Base-by-base conservation (phyloP, 2,329 filamentous ascomycete species). In the Stachybotrys chartarum region DNA sequence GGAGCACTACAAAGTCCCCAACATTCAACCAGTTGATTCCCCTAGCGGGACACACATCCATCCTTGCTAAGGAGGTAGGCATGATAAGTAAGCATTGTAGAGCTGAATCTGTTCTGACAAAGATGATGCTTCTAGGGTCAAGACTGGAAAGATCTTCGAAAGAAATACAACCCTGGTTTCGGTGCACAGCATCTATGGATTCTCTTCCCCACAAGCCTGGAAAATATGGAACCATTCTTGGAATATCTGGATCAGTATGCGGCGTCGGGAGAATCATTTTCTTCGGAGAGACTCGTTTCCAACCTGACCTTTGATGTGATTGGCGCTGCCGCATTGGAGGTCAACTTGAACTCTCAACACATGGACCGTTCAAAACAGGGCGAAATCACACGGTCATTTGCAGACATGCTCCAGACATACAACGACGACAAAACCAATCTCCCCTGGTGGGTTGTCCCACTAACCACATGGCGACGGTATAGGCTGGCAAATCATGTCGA, bases 231-330 rank as follows among this genome's bases (percentile, higher is more conserved):
- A 61, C 72, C 11, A 66, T 46, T 53, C 18, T n/a, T 52, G 35
- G 31, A 46, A 1, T 32, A 53, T 7, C 51, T 53, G 17, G 51
- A 72, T 50, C 35, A 53, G 17, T 63, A 63, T 30, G 64, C 64
- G 14, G 30, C 31, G 12, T 63, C 63, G 2, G 63, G 62, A 30
- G 60, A 68, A 8, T 60, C 60, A 2, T 68, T 72, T 35, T 56
- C 56, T 2, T 57, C 72, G 8, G 64, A 64, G 42, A 59, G 62
- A 30, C 60, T 66, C n/a, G 61, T 62, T 17, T 62, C 63, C 0
- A 64, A 64, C 39, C 61, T 74, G 6, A 71, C 72, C 3, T 73
- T 74, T 48, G 72, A 75, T 54, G 68, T 72, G 14, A 72, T 73
- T 32, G 69, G 68, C 50, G 54, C 46, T 60, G 68, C 70, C 10